Percentiles rank a stretch among this genome's conserved stretches.
These are phyloP conservation scores for Lactarius hengduanensis DNA, from an alignment of 768 basidiomycete species.

Conservation along the genomic window DNA sequence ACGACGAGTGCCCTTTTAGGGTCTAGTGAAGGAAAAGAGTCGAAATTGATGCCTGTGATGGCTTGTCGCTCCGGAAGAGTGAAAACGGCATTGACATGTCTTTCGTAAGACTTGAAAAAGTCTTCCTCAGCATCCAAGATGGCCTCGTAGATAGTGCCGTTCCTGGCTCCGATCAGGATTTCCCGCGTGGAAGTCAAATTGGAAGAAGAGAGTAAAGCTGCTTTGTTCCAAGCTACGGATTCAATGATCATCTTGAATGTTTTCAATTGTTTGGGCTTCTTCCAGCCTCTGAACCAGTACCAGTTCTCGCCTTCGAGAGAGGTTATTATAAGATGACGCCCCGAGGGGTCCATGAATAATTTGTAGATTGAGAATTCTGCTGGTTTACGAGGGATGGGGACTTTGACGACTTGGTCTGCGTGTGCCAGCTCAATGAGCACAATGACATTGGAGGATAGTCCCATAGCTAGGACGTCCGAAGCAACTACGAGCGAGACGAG, in stretches of 20 bases:
- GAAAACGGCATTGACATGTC: conserved; percentile 72
- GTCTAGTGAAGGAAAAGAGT: conserved; percentile 65
- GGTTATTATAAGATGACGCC: conserved; percentile 84
- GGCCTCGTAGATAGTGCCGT: conserved; percentile 85
- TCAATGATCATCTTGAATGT: conserved; percentile 85
- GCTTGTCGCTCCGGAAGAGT: conserved; percentile 77
- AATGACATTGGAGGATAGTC: conserved; percentile 67
- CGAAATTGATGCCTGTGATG: conserved; percentile 82
- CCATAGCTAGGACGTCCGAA: conserved; percentile 87
- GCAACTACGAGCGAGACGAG: conserved; percentile 79
- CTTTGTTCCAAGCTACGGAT: conserved; percentile 88
- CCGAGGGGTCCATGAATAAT: conserved; percentile 90
- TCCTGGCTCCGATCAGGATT: conserved; percentile 82
- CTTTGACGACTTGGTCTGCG: conserved; percentile 80
- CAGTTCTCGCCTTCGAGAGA: conserved; percentile 90
- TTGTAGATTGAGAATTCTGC: conserved; percentile 77
- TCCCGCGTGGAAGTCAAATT: conserved; percentile 76
- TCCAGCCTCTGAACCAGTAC: conserved; percentile 81
- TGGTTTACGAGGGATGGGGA: conserved; percentile 72
- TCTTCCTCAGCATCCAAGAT: conserved; percentile 89
- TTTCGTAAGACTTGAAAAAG: conserved; percentile 86
- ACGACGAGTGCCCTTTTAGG: conserved; percentile 67
- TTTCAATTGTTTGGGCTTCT: conserved; percentile 78
- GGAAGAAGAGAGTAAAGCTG: conserved; percentile 58
- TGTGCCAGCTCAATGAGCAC: conserved; percentile 88